These are phyloP conservation scores for Lathyrus oleraceus DNA, from an alignment of 306 rosid genomes.

Conservation along the genomic window DNA sequence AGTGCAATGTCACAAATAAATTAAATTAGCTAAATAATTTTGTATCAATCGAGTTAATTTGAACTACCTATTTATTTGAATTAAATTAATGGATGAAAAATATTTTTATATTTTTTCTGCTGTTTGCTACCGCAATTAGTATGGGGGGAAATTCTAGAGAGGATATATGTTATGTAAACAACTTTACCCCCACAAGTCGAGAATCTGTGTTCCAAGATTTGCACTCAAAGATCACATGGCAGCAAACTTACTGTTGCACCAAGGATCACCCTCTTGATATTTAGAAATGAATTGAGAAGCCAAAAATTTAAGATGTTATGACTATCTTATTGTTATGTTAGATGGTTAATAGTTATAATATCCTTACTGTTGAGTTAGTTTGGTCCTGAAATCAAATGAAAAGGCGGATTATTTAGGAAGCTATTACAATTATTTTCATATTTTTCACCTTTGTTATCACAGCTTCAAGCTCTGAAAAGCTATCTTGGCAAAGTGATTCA, in stretches of 20 bases:
- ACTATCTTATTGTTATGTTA: background rate
- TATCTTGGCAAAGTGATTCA: slow-evolving; percentile 66
- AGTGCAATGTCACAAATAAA: background rate
- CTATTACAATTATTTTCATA: slow-evolving; percentile 8
- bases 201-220: background rate
- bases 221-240: background rate
- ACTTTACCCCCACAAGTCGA: background rate
- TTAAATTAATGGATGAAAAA: slow-evolving; percentile 16
- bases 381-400: slow-evolving; percentile 28
- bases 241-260: background rate
- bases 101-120: slow-evolving; percentile 1
- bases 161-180: background rate
- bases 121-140: slow-evolving; percentile 12
- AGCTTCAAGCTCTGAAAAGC: slow-evolving; percentile 71
- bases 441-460: slow-evolving; percentile 67
- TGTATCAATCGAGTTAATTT: background rate
- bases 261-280: background rate
- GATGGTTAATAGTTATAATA: background rate
- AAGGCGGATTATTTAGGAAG: slow-evolving; percentile 20
- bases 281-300: slow-evolving; percentile 27
- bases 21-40: background rate
- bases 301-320: background rate
- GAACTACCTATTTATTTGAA: background rate
- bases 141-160: background rate
- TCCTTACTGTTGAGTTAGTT: slow-evolving; percentile 24